phyloP scores from a whole-genome alignment of 2,329 filamentous ascomycete genomes.

The Achaetomium macrosporum region DNA sequence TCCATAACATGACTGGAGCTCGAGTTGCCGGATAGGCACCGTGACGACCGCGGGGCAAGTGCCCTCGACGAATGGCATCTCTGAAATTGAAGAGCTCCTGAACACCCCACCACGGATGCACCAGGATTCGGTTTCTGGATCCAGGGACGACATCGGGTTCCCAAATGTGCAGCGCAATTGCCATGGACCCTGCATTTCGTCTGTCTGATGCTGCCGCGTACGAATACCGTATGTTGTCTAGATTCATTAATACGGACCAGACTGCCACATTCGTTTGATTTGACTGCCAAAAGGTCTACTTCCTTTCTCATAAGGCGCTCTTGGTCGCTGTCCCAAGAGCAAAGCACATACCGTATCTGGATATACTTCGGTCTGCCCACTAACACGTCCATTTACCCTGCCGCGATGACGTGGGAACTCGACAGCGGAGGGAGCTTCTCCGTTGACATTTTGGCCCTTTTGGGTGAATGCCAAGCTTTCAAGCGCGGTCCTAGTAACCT shows the following conservation, averaged over 20 bases:
- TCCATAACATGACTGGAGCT: background rate
- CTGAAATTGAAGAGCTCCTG: background rate
- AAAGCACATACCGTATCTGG: background rate
- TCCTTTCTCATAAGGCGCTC: too few species aligned
- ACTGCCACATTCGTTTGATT: background rate
- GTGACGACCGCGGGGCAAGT: constrained; percentile 1
- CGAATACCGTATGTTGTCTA: background rate
- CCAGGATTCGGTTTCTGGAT: too few species aligned
- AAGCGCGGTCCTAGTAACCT: constrained; percentile 1
- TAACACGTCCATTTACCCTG: constrained; percentile 9
- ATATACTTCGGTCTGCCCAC: background rate
- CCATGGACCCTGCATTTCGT: background rate
- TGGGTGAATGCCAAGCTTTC: background rate
- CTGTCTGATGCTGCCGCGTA: background rate
- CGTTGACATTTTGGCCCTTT: background rate
- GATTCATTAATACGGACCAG: background rate
- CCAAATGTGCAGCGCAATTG: background rate
- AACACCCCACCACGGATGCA: background rate
- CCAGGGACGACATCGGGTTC: background rate
- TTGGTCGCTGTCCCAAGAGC: too few species aligned
- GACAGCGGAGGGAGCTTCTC: constrained; percentile 5
- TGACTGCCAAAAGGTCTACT: too few species aligned
- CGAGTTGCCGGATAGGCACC: constrained; percentile 1
- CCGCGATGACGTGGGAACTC: background rate
- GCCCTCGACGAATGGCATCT: constrained; percentile 5